Percentiles rank a stretch among this genome's conserved stretches.
Conservation (phyloP, 2,329 filamentous ascomycete species). For the Diaporthe eres region DNA sequence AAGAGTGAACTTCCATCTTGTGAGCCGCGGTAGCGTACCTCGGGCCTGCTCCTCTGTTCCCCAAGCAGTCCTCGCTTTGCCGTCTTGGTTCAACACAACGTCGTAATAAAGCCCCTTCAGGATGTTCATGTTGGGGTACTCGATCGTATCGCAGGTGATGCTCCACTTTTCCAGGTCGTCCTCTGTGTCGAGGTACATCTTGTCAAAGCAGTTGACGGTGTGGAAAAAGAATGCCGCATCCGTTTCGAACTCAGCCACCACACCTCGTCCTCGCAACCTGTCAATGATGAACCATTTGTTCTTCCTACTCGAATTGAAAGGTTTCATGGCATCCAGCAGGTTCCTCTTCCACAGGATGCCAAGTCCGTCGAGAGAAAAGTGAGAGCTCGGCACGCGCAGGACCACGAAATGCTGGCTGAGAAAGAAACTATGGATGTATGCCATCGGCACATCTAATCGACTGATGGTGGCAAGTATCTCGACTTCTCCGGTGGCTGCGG, state of each 20-base stretch:
- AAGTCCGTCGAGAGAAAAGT: conserved; percentile 70
- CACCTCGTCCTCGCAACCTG: conserved; percentile 70
- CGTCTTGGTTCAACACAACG: conserved; percentile 69
- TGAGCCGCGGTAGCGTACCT: conserved; percentile 55
- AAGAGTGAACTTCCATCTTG: conserved; percentile 60
- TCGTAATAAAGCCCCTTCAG: conserved; percentile 79
- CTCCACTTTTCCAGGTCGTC: conserved; percentile 54
- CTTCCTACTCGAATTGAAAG: conserved; percentile 69
- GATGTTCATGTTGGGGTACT: conserved; percentile 76
- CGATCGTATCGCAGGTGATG: conserved; percentile 75
- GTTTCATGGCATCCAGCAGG: conserved; percentile 75
- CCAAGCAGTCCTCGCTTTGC: conserved; percentile 60
- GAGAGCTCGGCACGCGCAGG: conserved; percentile 79
- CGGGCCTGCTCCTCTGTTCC: conserved; percentile 56
- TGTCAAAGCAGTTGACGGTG: conserved; percentile 81
- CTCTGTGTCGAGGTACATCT: conserved; percentile 51
- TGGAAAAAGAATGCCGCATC: conserved; percentile 85
- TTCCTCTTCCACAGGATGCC: conserved; percentile 76
- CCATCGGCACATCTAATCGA: conserved; percentile 63
- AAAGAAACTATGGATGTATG: conserved; percentile 89
- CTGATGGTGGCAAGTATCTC: conserved; percentile 79
- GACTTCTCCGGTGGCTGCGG: conserved; percentile 73
- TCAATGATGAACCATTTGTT: conserved; percentile 84
- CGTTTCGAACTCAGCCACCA: conserved; percentile 78
- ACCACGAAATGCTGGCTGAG: conserved; percentile 79